These are phyloP conservation scores for Protomyces pachydermus DNA, from an alignment of 1,139 yeast species.

Conservation along the genomic window DNA sequence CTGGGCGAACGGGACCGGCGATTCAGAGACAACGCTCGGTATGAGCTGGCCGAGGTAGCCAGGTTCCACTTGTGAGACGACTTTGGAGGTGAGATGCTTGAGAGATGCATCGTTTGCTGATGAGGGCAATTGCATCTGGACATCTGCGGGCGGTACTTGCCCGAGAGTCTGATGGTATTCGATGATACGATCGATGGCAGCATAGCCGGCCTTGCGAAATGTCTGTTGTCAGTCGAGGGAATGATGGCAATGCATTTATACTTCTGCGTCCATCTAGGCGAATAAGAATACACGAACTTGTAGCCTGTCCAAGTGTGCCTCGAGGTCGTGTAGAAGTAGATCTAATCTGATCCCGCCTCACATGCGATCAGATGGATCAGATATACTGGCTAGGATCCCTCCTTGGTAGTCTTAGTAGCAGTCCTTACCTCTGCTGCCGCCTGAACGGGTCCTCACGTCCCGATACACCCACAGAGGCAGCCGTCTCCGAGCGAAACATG, in stretches of 20 bases:
- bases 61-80: constrained; percentile 32
- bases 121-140: neutral
- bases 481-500: neutral
- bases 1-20: constrained; percentile 32
- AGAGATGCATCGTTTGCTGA: neutral
- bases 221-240: neutral
- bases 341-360: too few relatives aligned
- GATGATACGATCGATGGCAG: constrained; percentile 33
- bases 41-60: constrained; percentile 32
- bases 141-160: constrained; percentile 10
- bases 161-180: constrained; percentile 31
- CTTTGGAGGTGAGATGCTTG: constrained; percentile 9
- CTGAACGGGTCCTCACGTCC: neutral
- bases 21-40: constrained; percentile 30
- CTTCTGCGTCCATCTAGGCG: neutral
- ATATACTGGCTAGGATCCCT: too few relatives aligned
- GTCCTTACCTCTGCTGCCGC: neutral
- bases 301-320: too few relatives aligned
- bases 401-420: too few relatives aligned
- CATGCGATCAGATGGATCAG: too few relatives aligned
- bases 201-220: constrained; percentile 33
- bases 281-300: too few relatives aligned
- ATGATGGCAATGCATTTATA: neutral
- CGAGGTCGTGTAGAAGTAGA: too few relatives aligned
- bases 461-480: neutral